These are phyloP conservation scores for Hypoxylon sp. DNA, from an alignment of 2,329 filamentous ascomycete genomes.

Conservation along the genomic window DNA sequence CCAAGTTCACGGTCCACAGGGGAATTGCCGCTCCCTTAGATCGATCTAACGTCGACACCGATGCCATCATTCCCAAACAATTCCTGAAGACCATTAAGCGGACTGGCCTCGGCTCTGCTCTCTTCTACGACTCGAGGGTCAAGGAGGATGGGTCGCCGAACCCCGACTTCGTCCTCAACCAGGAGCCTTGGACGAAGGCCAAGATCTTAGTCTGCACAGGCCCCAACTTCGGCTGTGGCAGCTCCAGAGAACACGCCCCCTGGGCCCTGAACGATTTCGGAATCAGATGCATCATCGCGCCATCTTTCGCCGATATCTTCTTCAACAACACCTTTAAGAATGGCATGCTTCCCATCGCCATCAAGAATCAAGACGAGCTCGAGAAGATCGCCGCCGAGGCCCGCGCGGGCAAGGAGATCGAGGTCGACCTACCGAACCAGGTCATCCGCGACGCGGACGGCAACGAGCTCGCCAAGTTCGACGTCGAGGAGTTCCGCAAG, in stretches of 20 bases:
- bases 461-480: slow-evolving; percentile 80
- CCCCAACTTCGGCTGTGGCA: slow-evolving; percentile 94
- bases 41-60: slow-evolving; percentile 94
- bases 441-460: slow-evolving; percentile 81
- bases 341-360: slow-evolving; percentile 91
- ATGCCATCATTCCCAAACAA: slow-evolving; percentile 99
- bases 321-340: slow-evolving; percentile 99
- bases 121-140: slow-evolving; percentile 89
- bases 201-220: slow-evolving; percentile 95
- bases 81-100: slow-evolving; percentile 99
- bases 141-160: slow-evolving; percentile 80
- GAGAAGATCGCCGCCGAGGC: slow-evolving; percentile 82
- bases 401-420: slow-evolving; percentile 82
- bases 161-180: slow-evolving; percentile 87
- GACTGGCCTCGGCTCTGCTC: slow-evolving; percentile 87
- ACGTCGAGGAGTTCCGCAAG: slow-evolving; percentile 93
- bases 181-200: slow-evolving; percentile 83
- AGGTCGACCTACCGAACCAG: slow-evolving; percentile 90
- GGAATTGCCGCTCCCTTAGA: slow-evolving; percentile 91
- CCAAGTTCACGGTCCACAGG: slow-evolving; percentile 85
- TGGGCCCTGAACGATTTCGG: slow-evolving; percentile 98
- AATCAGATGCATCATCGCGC: slow-evolving; percentile 92
- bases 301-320: slow-evolving; percentile 88
- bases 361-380: slow-evolving; percentile 75
- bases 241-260: slow-evolving; percentile 92